Evolutionary conservation across 163 green algal genomes (phyloP).

Genomic region (Prototheca wickerhamii): DNA sequence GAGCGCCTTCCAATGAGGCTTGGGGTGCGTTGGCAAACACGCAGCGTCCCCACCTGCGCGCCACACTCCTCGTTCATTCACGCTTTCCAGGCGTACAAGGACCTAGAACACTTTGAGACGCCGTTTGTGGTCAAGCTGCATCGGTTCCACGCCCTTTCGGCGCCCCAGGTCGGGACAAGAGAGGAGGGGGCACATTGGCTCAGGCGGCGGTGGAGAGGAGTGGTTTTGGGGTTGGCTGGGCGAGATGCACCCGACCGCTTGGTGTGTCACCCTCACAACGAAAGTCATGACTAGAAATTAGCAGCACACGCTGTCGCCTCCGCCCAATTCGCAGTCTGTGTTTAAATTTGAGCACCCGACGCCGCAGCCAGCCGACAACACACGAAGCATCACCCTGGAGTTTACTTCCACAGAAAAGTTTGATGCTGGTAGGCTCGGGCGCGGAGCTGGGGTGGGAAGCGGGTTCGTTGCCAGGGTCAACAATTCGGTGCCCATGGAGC

Average conservation of each 20-base stretch:
- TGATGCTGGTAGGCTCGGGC: constrained; percentile 1
- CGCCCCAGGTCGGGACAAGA: constrained; percentile 24
- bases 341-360: constrained; percentile 89
- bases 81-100: constrained; percentile 65
- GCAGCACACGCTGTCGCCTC: constrained; percentile 43
- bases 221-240: no score
- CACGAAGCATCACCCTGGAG: constrained; percentile 7
- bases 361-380: constrained; percentile 17
- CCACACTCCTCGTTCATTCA: not conserved
- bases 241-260: no score
- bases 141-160: constrained; percentile 33
- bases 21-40: no score
- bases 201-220: not conserved
- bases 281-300: not conserved
- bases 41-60: no score
- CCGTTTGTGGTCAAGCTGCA: constrained; percentile 95
- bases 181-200: not conserved
- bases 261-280: no score
- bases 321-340: constrained; percentile 53
- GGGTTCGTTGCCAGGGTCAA: no score
- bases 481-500: no score
- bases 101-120: constrained; percentile 90
- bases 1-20: no score
- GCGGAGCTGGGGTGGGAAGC: not conserved
- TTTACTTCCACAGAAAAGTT: constrained; percentile 14